Evolutionary conservation across 75 land plant genomes (phyloP).

Genomic region (Picea sitchensis): DNA sequence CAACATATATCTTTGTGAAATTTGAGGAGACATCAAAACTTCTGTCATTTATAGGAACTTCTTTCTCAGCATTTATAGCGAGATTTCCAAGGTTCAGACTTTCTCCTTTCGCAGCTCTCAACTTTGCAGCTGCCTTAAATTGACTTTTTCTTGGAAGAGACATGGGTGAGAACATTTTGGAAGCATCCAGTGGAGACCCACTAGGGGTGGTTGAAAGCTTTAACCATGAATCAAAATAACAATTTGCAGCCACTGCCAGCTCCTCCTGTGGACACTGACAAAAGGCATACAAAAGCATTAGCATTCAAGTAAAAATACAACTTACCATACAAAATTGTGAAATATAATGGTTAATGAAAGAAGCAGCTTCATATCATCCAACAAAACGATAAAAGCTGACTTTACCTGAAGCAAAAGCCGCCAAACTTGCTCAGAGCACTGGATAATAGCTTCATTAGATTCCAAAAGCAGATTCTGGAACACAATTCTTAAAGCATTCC

Average conservation of each 20-base stretch:
- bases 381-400: not conserved
- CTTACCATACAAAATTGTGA: not conserved
- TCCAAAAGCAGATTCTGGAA: conserved; percentile 94
- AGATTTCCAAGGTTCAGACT: conserved; percentile 24
- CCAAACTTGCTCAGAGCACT: conserved; percentile 94
- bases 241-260: conserved; percentile 53
- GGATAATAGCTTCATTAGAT: conserved; percentile 72
- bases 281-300: conserved; percentile 7
- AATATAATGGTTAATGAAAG: not conserved
- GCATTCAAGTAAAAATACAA: not conserved
- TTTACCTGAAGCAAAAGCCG: conserved; percentile 81
- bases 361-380: conserved; percentile 3
- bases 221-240: conserved; percentile 75
- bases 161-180: conserved; percentile 94
- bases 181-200: conserved; percentile 75
- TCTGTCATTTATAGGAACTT: conserved; percentile 22
- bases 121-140: conserved; percentile 81
- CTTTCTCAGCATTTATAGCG: conserved; percentile 22
- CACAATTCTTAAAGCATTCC: conserved; percentile 84
- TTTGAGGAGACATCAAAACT: conserved; percentile 40
- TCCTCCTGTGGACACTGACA: conserved; percentile 68
- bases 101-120: conserved; percentile 75
- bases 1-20: conserved; percentile 65
- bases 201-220: conserved; percentile 86
- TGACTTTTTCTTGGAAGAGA: conserved; percentile 85